Evolutionary conservation across 495 filamentous ascomycete species (phyloP).

Genomic region (Apiosordaria backusii): DNA sequence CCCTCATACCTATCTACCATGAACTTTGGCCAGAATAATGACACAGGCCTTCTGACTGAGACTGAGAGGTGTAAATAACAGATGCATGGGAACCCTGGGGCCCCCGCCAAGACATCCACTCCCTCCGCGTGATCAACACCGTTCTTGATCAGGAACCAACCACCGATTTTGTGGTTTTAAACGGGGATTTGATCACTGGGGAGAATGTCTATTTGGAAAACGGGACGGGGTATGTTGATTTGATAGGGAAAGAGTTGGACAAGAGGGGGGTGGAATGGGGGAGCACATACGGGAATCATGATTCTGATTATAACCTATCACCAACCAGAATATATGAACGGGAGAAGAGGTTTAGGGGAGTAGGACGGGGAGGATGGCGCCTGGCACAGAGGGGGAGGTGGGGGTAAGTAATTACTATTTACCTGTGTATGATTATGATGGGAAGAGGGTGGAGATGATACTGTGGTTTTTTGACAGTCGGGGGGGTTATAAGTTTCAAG

Average conservation of each 20-base stretch:
- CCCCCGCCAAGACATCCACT: conserved; percentile 57
- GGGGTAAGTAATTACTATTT: conserved; percentile 74
- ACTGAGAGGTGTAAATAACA: conserved; percentile 17
- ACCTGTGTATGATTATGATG: conserved; percentile 32
- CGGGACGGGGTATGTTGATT: conserved; percentile 55
- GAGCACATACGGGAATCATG: conserved; percentile 73
- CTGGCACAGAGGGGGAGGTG: conserved; percentile 27
- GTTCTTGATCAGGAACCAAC: conserved; percentile 55
- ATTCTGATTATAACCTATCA: conserved; percentile 59
- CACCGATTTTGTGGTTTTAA: conserved; percentile 62
- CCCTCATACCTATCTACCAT: conserved; percentile 8
- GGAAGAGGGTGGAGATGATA: conserved; percentile 26
- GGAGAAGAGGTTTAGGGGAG: conserved; percentile 54
- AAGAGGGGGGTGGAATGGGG: conserved; percentile 56
- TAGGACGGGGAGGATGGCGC: conserved; percentile 49
- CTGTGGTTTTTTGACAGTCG: conserved; percentile 76
- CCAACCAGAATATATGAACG: conserved; percentile 50
- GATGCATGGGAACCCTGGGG: conserved; percentile 55
- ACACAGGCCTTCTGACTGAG: no score
- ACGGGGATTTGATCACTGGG: conserved; percentile 72
- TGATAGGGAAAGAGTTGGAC: conserved; percentile 56
- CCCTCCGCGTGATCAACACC: conserved; percentile 55
- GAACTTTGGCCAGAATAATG: no score
- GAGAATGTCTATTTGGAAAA: conserved; percentile 60
- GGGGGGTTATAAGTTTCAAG: conserved; percentile 57